A percentile compares a stretch with the other conserved stretches of the same genome.
These are phyloP conservation scores for Zygotorulaspora florentina DNA, from an alignment of 805 yeast species.

Conservation along the genomic window DNA sequence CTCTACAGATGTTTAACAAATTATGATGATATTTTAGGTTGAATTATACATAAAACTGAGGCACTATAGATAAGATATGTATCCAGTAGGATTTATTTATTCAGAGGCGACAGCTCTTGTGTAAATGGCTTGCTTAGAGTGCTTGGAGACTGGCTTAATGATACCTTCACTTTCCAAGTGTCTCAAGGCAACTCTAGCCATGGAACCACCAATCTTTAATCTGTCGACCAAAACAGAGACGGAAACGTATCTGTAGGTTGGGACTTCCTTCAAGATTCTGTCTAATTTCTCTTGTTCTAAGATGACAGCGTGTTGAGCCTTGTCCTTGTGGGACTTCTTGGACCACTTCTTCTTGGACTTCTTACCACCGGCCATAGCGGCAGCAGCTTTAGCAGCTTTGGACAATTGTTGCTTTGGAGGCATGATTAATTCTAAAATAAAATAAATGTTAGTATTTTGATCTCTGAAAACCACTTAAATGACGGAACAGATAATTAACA, in stretches of 20 bases:
- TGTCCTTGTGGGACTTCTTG: constrained; percentile 99
- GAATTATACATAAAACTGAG: not conserved
- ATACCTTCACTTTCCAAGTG: constrained; percentile 94
- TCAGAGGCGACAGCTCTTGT: constrained; percentile 70
- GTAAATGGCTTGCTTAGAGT: constrained; percentile 97
- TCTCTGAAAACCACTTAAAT: not conserved
- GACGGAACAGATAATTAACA: too few species aligned
- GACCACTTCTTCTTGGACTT: constrained; percentile 99
- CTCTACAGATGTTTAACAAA: not conserved
- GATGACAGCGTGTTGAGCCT: constrained; percentile 97
- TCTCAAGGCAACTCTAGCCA: constrained; percentile 96
- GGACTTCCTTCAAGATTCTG: constrained; percentile 98
- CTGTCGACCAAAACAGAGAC: constrained; percentile 98
- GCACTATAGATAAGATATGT: not conserved
- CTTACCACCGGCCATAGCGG: constrained; percentile 99
- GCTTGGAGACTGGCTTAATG: constrained; percentile 89
- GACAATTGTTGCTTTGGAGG: constrained; percentile 99
- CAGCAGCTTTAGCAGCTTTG: constrained; percentile 99
- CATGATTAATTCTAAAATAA: constrained; percentile 49
- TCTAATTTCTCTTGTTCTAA: constrained; percentile 98
- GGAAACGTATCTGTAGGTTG: constrained; percentile 97
- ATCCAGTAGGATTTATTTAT: constrained; percentile 34
- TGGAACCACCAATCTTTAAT: constrained; percentile 97
- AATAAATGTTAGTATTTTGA: constrained; percentile 5
- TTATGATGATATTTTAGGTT: not conserved